These are phyloP conservation scores for Coemansia nantahalensis DNA, from an alignment of 192 early-diverging fungal species.

Conservation along the genomic window DNA sequence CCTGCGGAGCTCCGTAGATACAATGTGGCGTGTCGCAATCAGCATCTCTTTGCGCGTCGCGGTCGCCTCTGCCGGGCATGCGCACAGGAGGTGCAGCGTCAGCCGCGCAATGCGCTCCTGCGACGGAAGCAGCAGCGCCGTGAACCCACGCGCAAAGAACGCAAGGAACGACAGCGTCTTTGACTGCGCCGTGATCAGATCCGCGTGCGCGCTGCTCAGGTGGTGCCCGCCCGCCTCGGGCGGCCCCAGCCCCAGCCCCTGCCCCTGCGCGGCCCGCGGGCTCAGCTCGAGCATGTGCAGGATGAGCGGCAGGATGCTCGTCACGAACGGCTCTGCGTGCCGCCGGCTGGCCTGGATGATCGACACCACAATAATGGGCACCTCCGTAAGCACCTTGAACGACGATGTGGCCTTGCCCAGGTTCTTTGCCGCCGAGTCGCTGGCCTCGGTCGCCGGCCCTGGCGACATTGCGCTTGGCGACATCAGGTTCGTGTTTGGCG, in stretches of 20 bases:
- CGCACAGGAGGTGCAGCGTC: constrained; percentile 83
- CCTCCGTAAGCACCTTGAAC: constrained; percentile 98
- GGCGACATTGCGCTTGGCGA: constrained; percentile 79
- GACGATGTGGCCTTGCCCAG: constrained; percentile 74
- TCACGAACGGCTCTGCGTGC: constrained; percentile 77
- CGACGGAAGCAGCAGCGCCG: constrained; percentile 63
- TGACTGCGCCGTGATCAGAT: constrained; percentile 94
- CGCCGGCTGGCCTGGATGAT: constrained; percentile 88
- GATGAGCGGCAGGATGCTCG: constrained; percentile 84
- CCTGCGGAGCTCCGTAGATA: constrained; percentile 86
- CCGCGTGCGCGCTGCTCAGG: constrained; percentile 56
- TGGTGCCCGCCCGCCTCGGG: constrained; percentile 28
- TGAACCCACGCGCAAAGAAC: constrained; percentile 86
- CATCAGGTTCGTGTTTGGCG: constrained; percentile 43
- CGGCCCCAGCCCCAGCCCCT: constrained; percentile 3
- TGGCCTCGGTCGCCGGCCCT: constrained; percentile 59
- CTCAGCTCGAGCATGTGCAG: constrained; percentile 62
- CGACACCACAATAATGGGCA: constrained; percentile 96
- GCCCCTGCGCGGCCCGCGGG: constrained; percentile 14
- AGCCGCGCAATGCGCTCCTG: constrained; percentile 84
- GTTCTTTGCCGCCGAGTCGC: constrained; percentile 59
- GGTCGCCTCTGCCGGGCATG: constrained; percentile 91
- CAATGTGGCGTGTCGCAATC: constrained; percentile 91
- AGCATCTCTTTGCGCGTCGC: constrained; percentile 94
- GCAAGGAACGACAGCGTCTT: constrained; percentile 99